Base-by-base conservation (phyloP, 257 asterid genomes). In the Lycium ferocissimum region DNA sequence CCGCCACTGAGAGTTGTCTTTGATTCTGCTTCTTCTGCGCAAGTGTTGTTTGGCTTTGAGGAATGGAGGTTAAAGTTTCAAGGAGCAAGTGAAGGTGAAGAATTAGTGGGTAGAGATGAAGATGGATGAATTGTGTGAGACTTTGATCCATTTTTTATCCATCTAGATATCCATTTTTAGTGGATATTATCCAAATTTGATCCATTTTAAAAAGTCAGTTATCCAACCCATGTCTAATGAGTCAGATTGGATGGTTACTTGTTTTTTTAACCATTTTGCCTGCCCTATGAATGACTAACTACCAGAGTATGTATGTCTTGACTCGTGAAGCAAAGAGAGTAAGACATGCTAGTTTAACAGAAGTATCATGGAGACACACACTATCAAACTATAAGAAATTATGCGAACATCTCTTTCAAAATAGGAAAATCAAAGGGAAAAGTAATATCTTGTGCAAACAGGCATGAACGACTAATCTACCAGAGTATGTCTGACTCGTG, bases 1-100 rank as follows among this genome's bases (percentile, higher is more conserved):
- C 98, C 71, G 91, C 57, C 81, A 94, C 40, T 20, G 95, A 85
- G 14, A 92, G 93, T 87, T 85, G 91, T 70, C 81, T 53, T 54
- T 83, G 89, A 53, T 35, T 78, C 79, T 61, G 57, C 79, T 84
- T 54, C 15, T 51, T 51, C 57, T 9, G 57, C 57, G 2, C 61
- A 49, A 51, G 79, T 80, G 12, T 86, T 84, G 7, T 66, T 26
- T 51, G 82, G 71, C 17, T 22, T 63, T 80, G 15, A 84, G 88
- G 40, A 71, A 67, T 83, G 86, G 82, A 20, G 89, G 89, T 38
- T 38, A 2, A 45, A 45, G 62, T 86, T 87, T 7, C 87, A 26
- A 26, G 33, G 33, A 40, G 43, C 71, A 6, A 6, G 47, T 43
- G 91, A 79, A 85, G 90, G 80, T 40, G 91, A 86, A 73, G 86